Evolutionary conservation across 352 stramenopile species (phyloP).

Genomic region (Globisporangium spinosum): DNA sequence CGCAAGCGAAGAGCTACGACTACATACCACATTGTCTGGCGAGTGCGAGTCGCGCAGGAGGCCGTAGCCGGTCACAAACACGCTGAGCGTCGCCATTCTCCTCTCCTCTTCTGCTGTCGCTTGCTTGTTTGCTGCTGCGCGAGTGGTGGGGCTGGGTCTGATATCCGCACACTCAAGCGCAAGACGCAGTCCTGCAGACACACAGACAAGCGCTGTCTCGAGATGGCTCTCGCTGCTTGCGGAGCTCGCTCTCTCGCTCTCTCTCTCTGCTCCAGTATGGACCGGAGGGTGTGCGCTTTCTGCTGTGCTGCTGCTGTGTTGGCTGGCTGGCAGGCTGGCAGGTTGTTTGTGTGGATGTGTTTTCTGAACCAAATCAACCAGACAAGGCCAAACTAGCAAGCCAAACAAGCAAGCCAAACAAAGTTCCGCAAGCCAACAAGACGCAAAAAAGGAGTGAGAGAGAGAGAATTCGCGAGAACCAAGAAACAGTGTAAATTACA

Average conservation of each 20-base stretch:
- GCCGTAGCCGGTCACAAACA: constrained; percentile 73
- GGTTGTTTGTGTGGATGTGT: constrained; percentile 1
- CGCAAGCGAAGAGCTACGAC: background rate
- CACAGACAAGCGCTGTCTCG: background rate
- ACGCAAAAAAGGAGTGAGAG: background rate
- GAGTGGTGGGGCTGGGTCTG: background rate
- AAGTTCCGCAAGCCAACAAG: background rate
- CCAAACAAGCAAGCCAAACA: background rate
- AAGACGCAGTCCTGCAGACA: background rate
- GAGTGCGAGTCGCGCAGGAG: constrained; percentile 49
- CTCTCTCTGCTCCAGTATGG: background rate
- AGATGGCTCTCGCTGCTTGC: background rate
- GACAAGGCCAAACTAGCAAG: constrained; percentile 1
- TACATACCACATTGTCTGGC: constrained; percentile 47
- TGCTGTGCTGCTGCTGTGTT: background rate
- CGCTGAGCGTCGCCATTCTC: constrained; percentile 66
- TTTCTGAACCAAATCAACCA: constrained; percentile 19
- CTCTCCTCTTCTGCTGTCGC: background rate
- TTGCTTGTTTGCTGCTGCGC: constrained; percentile 5
- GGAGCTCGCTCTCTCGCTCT: too few species aligned
- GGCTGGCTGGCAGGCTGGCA: constrained; percentile 5
- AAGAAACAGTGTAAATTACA: constrained; percentile 11
- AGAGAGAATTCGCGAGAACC: background rate
- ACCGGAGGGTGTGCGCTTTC: background rate
- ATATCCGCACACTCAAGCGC: background rate